Evolutionary conservation across 169 alveolate genomes (phyloP), one percentile per base, ranked within the genome.

Genomic region (Plasmodium cynomolgi): DNA sequence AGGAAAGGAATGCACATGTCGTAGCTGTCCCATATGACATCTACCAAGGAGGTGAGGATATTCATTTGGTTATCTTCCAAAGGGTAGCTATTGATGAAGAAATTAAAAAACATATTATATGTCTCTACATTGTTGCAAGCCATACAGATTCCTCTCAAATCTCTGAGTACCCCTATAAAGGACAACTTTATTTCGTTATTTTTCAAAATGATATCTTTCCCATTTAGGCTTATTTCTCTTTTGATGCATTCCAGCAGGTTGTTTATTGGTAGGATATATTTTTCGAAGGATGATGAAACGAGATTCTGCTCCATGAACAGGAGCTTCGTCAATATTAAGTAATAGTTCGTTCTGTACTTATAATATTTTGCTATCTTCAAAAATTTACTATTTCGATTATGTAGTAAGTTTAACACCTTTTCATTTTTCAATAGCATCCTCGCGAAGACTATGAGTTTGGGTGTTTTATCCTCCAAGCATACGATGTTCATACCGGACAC

Each of bases 401-500:
- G 93, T 37, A 96, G 93, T 39, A 96, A 94, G 29, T 93, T 95
- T 75, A 96, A 54, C 39, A 97, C 98, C 92, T 98, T 97, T 56
- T 97, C 98, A 79, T 98, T 98, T 93, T 97, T 98, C 88, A 98
- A 97, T 26, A 98, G 95, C 81, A 98, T 96, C 29, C 99, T 96
- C 20, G 99, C 99, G 23, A 98, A 96, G 73, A 98, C 98, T 71
- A 98, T 98, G 29, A 98, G 95, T 82, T 98, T 99, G 6, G 99
- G 99, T 3, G 98, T 96, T 8, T 98, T 85, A 84, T 97, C 99
- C 15, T 98, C 98, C 81, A 98, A 97, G 84, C 98, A 99, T 33
- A 98, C 99, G 62, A 98, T 98, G 91, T 97, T 97, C 84, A 98
- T 97, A 37, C 99, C 99, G 7, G 99, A 98, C 7, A 98, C 99